Evolutionary conservation across 345 rosid genomes (phyloP).

Genomic region (Syzygium aqueum): DNA sequence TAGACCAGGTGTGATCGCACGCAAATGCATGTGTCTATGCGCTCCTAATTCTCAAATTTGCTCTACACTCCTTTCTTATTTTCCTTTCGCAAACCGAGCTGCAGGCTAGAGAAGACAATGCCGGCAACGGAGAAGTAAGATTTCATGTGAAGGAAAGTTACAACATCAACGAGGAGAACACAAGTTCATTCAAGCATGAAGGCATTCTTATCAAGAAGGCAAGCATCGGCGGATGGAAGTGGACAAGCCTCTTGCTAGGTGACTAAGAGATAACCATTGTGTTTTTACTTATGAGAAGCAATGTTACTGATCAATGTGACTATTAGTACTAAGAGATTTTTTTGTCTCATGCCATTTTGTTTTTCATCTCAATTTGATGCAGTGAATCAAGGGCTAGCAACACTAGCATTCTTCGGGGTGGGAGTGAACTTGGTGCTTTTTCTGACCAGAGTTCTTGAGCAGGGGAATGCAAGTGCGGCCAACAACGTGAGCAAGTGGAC

Average conservation of each 20-base stretch:
- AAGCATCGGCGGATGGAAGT: constrained; percentile 4
- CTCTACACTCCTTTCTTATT: background rate
- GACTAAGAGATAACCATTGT: background rate
- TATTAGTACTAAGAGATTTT: background rate
- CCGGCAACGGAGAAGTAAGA: background rate
- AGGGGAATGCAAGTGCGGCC: constrained; percentile 8
- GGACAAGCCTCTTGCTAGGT: constrained; percentile 12
- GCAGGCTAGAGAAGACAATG: constrained; percentile 1
- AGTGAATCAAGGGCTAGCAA: constrained; percentile 13
- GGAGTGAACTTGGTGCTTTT: constrained; percentile 15
- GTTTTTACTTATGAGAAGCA: background rate
- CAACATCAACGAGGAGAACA: background rate
- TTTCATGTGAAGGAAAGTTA: background rate
- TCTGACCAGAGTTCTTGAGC: constrained; percentile 3
- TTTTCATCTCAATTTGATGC: background rate
- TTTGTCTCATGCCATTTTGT: background rate
- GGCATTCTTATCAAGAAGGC: background rate
- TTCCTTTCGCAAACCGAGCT: background rate
- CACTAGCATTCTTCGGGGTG: constrained; percentile 10
- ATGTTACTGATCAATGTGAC: background rate
- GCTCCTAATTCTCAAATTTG: background rate
- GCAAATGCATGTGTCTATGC: too few relatives aligned
- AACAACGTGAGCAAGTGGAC: constrained; percentile 16
- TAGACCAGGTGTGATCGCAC: too few relatives aligned
- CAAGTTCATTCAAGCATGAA: background rate